Conservation (phyloP, 2,329 filamentous ascomycete genomes). For the Erysiphe neolycopersici region DNA sequence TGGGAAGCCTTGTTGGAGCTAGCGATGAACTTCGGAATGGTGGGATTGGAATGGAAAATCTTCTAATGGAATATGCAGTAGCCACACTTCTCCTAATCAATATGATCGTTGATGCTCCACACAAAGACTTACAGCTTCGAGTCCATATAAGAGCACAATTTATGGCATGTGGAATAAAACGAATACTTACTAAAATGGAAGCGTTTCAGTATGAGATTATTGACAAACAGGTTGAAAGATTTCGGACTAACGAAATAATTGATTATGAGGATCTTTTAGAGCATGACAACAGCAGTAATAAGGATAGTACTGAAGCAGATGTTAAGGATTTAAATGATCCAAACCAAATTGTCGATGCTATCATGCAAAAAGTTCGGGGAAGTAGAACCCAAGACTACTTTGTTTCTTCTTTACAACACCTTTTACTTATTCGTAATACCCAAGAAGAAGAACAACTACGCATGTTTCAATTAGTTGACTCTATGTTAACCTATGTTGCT, state of each 20-base stretch:
- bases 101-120: slow-evolving; percentile 80
- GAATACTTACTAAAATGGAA: slow-evolving; percentile 90
- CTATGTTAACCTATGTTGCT: slow-evolving; percentile 96
- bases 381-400: slow-evolving; percentile 87
- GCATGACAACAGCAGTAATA: slow-evolving; percentile 67
- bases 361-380: slow-evolving; percentile 58
- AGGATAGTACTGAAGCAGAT: slow-evolving; percentile 41
- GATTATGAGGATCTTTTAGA: slow-evolving; percentile 96
- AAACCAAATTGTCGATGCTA: slow-evolving; percentile 78
- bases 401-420: slow-evolving; percentile 77
- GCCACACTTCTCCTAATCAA: slow-evolving; percentile 88
- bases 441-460: slow-evolving; percentile 75
- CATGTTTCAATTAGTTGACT: slow-evolving; percentile 93
- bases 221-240: slow-evolving; percentile 91
- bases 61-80: slow-evolving; percentile 96
- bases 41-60: slow-evolving; percentile 93
- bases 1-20: slow-evolving; percentile 90
- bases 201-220: slow-evolving; percentile 95
- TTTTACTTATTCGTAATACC: slow-evolving; percentile 75
- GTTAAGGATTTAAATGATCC: slow-evolving; percentile 84
- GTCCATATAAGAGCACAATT: slow-evolving; percentile 93
- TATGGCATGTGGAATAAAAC: slow-evolving; percentile 81
- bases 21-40: slow-evolving; percentile 90
- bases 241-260: slow-evolving; percentile 80
- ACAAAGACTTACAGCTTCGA: slow-evolving; percentile 67